Base-by-base conservation (phyloP, 2,329 filamentous ascomycete genomes). In the Claviceps purpurea region DNA sequence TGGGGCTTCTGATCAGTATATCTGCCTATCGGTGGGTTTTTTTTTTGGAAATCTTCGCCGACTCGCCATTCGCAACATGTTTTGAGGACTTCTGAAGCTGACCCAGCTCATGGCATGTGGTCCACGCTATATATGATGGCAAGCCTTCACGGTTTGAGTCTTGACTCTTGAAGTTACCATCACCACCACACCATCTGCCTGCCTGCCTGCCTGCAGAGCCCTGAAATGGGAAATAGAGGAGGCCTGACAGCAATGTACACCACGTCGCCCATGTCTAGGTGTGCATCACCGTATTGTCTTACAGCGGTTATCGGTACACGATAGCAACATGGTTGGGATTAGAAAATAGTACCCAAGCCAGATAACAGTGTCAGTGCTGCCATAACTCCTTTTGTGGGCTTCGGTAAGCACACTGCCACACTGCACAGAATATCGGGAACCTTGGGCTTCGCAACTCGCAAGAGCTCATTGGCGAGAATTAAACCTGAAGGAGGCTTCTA, bases 121-220 rank as follows among this genome's bases (percentile, higher is more conserved):
- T 39, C 38, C 5, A 39, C 38, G 6, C 38, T 39, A 39, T 39
- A 5, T 22, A 22, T 22, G 22, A 22, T 22, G 22, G 3, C 22
- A 22, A 22, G 22, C 3, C 22, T 22, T 22, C 3, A 22, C 22
- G 22, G 22, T 22, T 22, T 30, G 26, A 30, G 26, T 30, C 26
- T 10, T 30, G 26, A 30, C 8, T 30, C 26, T 10, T 30, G 26
- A 30, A 30, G 26, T 8, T 8, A 30, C 26, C 26, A 5, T n/a
- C 82, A 85, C 60, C 79, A 86, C 60, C 75, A 85, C 59, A 79
- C 74, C 3, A 59, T 85, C 0, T 74, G 78, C 47, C 64, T 86
- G 1, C 82, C 79, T 0, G 64, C 10, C 73, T 54, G 57, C 4
- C 8, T 30, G 2, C 26, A 30, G 24, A 6, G 26, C 8, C 26